These are phyloP conservation scores for Monsonia emarginata DNA, from an alignment of 441 rosid genomes.

Conservation along the genomic window DNA sequence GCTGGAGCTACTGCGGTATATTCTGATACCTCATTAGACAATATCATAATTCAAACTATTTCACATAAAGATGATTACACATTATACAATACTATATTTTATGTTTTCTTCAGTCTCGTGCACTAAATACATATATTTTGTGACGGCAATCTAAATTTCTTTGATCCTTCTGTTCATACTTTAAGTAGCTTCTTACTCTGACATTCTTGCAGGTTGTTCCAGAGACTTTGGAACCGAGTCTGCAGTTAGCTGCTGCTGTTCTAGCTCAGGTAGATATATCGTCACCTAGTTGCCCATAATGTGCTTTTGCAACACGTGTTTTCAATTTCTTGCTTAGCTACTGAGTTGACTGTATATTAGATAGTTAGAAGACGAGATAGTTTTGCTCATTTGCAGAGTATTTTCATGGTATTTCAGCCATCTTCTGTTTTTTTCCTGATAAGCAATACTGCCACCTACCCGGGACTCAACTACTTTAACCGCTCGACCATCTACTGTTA, in stretches of 20 bases:
- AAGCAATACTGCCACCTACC: too few species aligned
- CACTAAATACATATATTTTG: conserved; percentile 4
- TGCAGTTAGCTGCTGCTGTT: conserved; percentile 96
- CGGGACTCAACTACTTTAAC: too few species aligned
- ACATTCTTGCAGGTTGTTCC: conserved; percentile 70
- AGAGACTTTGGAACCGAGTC: conserved; percentile 92
- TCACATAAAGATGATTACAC: neutral
- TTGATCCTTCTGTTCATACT: neutral
- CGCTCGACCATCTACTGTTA: too few species aligned
- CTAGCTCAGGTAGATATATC: conserved; percentile 67
- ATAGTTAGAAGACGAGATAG: neutral
- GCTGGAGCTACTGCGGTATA: conserved; percentile 93
- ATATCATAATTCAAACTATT: neutral
- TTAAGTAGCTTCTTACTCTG: neutral
- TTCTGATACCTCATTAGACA: conserved; percentile 19
- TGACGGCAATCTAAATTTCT: too few species aligned
- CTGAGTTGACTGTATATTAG: neutral
- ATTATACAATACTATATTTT: neutral
- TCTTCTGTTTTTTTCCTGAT: too few species aligned
- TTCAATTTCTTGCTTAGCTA: neutral
- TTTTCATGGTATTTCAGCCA: neutral
- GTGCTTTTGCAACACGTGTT: neutral
- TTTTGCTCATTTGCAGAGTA: neutral
- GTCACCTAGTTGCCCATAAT: neutral
- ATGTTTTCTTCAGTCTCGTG: neutral